These are phyloP conservation scores for Salix koriyanagi DNA, from an alignment of 345 rosid genomes.

Conservation along the genomic window DNA sequence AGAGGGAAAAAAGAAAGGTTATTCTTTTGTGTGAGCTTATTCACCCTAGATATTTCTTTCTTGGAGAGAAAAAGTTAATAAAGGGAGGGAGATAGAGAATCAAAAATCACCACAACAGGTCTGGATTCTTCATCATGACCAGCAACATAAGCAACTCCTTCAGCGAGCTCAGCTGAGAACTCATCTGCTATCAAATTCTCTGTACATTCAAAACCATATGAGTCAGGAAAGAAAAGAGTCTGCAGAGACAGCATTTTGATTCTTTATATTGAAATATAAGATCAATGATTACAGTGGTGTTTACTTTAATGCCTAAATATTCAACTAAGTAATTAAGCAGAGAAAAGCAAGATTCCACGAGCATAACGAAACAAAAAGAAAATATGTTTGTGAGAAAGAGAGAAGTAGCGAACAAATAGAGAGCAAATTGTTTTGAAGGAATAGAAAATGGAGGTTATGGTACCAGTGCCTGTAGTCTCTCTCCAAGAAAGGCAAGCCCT, in stretches of 20 bases:
- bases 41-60: neutral
- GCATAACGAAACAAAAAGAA: conserved; percentile 19
- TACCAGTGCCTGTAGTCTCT: conserved; percentile 66
- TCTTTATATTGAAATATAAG: conserved; percentile 15
- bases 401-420: conserved; percentile 1
- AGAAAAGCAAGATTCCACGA: conserved; percentile 29
- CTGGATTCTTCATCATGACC: conserved; percentile 84
- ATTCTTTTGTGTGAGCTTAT: neutral
- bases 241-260: neutral
- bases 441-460: neutral
- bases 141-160: conserved; percentile 78
- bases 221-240: neutral
- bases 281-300: conserved; percentile 23
- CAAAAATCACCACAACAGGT: conserved; percentile 60
- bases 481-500: conserved; percentile 91
- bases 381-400: conserved; percentile 17
- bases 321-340: conserved; percentile 18
- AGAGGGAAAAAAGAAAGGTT: neutral
- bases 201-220: conserved; percentile 15
- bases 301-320: conserved; percentile 38
- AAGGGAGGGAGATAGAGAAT: neutral
- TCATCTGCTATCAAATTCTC: conserved; percentile 84
- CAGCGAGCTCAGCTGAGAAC: conserved; percentile 76
- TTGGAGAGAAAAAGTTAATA: neutral
- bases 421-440: neutral